phyloP scores from a whole-genome alignment of 257 asterid species.

The Solanum etuberosum region DNA sequence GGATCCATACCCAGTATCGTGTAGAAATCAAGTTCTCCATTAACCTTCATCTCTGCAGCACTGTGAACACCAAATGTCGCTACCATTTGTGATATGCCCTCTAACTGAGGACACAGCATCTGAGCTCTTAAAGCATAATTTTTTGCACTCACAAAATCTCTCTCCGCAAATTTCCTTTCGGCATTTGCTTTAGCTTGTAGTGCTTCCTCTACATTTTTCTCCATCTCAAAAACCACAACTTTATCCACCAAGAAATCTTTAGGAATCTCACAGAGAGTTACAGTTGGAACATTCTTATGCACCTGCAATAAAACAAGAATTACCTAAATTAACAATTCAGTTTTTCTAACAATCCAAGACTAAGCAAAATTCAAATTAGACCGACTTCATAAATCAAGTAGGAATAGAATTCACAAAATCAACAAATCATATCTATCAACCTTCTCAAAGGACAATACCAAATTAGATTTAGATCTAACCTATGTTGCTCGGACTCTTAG shows the following conservation, averaged over 20 bases:
- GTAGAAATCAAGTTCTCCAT: conserved; percentile 61
- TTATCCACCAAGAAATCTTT: neutral
- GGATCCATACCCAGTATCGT: conserved; percentile 49
- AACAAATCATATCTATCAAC: neutral
- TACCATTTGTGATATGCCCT: conserved; percentile 44
- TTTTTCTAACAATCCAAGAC: neutral
- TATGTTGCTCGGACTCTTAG: neutral
- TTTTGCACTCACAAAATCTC: conserved; percentile 54
- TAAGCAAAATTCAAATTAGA: neutral
- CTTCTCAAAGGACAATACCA: neutral
- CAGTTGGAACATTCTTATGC: neutral
- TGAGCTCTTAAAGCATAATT: conserved; percentile 44
- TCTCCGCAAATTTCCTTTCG: conserved; percentile 44
- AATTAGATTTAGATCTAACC: neutral
- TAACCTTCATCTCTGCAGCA: conserved; percentile 29
- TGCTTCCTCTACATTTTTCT: conserved; percentile 68
- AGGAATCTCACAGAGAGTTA: neutral
- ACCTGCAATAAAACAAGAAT: neutral
- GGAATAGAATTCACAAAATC: neutral
- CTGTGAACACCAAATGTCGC: conserved; percentile 53
- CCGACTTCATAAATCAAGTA: neutral
- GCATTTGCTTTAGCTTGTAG: conserved; percentile 52
- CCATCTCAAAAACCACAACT: conserved; percentile 28
- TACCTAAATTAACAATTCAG: neutral
- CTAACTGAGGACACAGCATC: conserved; percentile 49